Percentiles rank a stretch among this genome's conserved stretches.
phyloP scores from a whole-genome alignment of 176 grass and related monocot genomes.

The Chloris gayana region DNA sequence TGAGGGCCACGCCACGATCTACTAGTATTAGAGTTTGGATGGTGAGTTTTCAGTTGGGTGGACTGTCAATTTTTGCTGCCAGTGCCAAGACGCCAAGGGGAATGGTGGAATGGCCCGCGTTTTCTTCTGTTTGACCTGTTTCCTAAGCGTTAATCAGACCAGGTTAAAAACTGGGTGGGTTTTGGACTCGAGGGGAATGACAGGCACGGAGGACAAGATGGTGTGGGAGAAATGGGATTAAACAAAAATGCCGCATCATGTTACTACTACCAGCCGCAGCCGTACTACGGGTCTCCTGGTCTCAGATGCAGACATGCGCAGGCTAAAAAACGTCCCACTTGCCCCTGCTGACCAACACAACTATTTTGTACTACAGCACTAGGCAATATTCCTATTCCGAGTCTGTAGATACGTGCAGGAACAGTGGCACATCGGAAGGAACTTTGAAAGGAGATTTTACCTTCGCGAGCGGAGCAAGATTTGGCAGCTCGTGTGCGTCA shows the following conservation, averaged over 20 bases:
- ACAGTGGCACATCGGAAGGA: neutral
- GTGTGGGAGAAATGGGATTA: neutral
- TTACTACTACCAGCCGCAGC: neutral
- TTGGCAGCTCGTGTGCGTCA: neutral
- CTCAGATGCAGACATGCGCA: neutral
- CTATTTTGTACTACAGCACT: neutral
- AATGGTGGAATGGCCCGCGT: neutral
- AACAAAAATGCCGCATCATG: neutral
- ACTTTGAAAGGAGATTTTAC: neutral
- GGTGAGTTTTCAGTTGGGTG: neutral
- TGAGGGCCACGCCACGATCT: constrained; percentile 20
- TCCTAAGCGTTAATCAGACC: neutral
- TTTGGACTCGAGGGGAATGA: constrained; percentile 30
- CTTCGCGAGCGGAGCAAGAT: constrained; percentile 14
- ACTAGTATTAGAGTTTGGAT: too few species aligned
- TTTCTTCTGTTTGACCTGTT: neutral
- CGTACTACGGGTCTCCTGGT: neutral
- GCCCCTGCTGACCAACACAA: neutral
- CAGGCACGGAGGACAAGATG: constrained; percentile 2
- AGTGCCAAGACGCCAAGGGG: constrained; percentile 18
- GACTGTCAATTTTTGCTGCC: constrained; percentile 1
- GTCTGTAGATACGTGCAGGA: neutral
- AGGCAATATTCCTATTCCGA: constrained; percentile 1
- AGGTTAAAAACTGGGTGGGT: constrained; percentile 13
- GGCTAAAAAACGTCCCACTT: constrained; percentile 5